Evolutionary conservation across 345 rosid species (phyloP), one percentile per base, ranked within the genome.

Genomic region (Mangifera indica): DNA sequence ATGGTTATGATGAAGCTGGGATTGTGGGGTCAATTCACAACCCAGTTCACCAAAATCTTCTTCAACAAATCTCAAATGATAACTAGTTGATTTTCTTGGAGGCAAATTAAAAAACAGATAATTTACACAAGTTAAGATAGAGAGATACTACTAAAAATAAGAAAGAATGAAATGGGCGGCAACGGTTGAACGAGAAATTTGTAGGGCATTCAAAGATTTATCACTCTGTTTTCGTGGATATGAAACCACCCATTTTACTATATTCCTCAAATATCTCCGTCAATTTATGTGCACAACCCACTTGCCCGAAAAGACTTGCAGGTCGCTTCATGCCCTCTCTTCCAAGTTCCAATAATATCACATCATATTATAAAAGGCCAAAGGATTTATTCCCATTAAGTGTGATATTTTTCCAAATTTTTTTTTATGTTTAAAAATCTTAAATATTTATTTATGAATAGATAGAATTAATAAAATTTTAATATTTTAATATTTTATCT

Each of bases 91-190:
- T 8, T 44, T 55, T 70, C 26, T 51, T 1, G 49, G 15, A 0
- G 57, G 59, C 60, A 63, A 74, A 63, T 63, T 69, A 40, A 21
- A 72, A 77, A 74, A 71, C 72, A 63, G 72, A 66, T 44, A 7
- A 59, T 48, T 72, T 51, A 55, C 72, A 71, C 0, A 13, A 0
- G 13, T 37, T 1, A 13, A 0, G 32, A 25, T n/a, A 67, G 60
- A 1, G 53, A 26, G 12, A 0, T 0, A 22, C 1, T 8, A 6
- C 60, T n/a, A 53, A 26, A 51, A n/a, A 21, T 53, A 7, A 5
- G 60, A 54, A 14, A 37, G 15, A 42, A 45, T 4, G 13, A 45
- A 57, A 69, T 57, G 64, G 64, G 64, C 55, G 63, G 64, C 26
- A 45, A 64, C 15, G 37, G 34, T 64, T 64, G 5, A 22, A 24